phyloP scores from a whole-genome alignment of 1,139 yeast genomes.

The Blastobotrys serpentis region DNA sequence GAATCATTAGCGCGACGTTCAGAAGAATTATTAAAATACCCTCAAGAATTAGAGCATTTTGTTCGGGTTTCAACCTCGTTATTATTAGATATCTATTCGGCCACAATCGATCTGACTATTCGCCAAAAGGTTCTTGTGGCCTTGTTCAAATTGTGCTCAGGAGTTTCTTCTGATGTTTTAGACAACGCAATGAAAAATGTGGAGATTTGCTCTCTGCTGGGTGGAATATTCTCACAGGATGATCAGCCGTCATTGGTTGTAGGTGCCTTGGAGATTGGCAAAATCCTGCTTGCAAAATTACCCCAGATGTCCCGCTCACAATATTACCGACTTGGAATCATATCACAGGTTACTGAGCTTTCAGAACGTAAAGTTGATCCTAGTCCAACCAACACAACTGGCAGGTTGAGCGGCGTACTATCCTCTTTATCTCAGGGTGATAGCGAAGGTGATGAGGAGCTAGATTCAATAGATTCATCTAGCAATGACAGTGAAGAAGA shows the following conservation, averaged over 20 bases:
- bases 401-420: conserved; percentile 22
- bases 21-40: conserved; percentile 21
- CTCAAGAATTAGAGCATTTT: conserved; percentile 39
- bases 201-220: conserved; percentile 47
- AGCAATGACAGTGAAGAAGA: conserved; percentile 24
- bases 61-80: conserved; percentile 55
- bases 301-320: conserved; percentile 47
- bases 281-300: conserved; percentile 46
- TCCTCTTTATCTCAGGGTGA: conserved; percentile 19
- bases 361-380: conserved; percentile 12
- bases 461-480: conserved; percentile 12
- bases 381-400: background rate
- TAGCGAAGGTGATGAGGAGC: conserved; percentile 21
- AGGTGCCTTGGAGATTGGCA: conserved; percentile 55
- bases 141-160: conserved; percentile 52
- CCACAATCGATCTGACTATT: conserved; percentile 68
- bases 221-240: conserved; percentile 66
- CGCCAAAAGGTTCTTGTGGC: conserved; percentile 61
- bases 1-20: conserved; percentile 16
- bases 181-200: conserved; percentile 29
- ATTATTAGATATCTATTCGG: conserved; percentile 68
- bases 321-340: conserved; percentile 72
- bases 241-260: conserved; percentile 45
- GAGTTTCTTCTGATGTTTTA: conserved; percentile 31
- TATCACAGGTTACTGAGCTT: conserved; percentile 48